Evolutionary conservation across 257 asterid genomes (phyloP), one percentile per base, ranked within the genome.

Genomic region (Mentha longifolia): DNA sequence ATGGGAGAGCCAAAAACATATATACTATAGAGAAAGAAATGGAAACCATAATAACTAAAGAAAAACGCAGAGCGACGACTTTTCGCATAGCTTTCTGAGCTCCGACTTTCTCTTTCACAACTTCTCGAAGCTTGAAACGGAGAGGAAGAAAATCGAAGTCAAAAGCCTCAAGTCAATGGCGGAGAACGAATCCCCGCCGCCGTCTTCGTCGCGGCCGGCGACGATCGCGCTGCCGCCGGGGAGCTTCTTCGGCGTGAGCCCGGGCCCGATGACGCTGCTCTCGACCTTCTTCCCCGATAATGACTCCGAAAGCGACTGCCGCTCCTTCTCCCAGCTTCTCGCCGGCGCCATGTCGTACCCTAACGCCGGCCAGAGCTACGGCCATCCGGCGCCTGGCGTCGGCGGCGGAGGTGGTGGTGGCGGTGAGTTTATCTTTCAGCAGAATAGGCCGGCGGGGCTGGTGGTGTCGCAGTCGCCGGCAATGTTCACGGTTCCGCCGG

Each of bases 321-420:
- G 88, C 37, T 88, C 98, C 3, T 92, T 90, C 69, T 84, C 97
- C 0, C 96, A 92, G 88, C 95, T 92, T 0, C 89, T 92, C 1
- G 81, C 94, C 41, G 94, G 90, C 56, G 87, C 85, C 33, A 62
- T 73, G 72, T 7, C 57, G 28, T 51, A 51, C 19, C 35, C 83
- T 35, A 35, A 35, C 39, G 39, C 1, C 6, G 39, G 8, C 0
- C 39, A 35, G 51, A 69, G 55, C 61, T 60, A 49, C 35, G 81
- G 57, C 58, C 62, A 42, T 64, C 70, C 66, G 76, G 66, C 73
- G 50, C 68, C 59, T 65, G 42, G 1, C 54, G 63, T 57, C 17
- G 72, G 65, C 15, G 39, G 39, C 5, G 39, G 37, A 33, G 37
- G 37, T 22, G 25, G 31, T 28, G 65, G 78, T 5, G 74, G 68